phyloP scores from a whole-genome alignment of 768 basidiomycete genomes.

The Boletus barrowsii region DNA sequence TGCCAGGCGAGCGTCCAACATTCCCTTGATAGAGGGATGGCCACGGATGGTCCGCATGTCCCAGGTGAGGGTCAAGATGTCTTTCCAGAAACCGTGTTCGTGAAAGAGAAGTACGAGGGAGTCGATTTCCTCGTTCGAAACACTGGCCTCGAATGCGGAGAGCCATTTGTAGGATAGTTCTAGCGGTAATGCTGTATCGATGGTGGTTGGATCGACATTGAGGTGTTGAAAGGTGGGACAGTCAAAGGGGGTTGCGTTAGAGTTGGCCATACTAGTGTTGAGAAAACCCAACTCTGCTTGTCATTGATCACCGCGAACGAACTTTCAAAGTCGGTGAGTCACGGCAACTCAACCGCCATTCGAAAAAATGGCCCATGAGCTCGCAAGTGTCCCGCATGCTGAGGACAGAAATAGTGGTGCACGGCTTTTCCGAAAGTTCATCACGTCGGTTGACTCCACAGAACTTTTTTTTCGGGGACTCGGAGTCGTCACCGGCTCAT shows the following conservation, averaged over 20 bases:
- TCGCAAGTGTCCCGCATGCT: no score
- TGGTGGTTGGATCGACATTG: conserved; percentile 6
- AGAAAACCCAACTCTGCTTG: no score
- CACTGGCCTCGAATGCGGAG: conserved; percentile 7
- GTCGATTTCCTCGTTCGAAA: conserved; percentile 1
- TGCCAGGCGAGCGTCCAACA: conserved; percentile 38
- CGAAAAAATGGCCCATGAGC: no score
- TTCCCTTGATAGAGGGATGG: conserved; percentile 30
- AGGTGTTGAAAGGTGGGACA: conserved; percentile 22
- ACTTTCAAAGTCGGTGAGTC: no score
- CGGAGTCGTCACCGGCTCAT: no score
- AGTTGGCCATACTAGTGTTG: not conserved
- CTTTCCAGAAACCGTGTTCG: conserved; percentile 43
- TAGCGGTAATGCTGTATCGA: conserved; percentile 8
- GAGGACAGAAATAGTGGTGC: no score
- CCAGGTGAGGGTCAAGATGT: conserved; percentile 51
- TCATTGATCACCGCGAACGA: not conserved
- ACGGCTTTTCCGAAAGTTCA: no score
- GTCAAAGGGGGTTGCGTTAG: conserved; percentile 9
- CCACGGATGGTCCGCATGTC: conserved; percentile 50
- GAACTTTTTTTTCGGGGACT: no score
- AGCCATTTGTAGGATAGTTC: conserved; percentile 19
- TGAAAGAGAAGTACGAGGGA: conserved; percentile 17
- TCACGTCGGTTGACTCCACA: no score
- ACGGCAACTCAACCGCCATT: no score